A percentile compares a stretch with the other conserved stretches of the same genome.
phyloP scores from a whole-genome alignment of 192 early-diverging fungal genomes.

The Spinellus fusiger region DNA sequence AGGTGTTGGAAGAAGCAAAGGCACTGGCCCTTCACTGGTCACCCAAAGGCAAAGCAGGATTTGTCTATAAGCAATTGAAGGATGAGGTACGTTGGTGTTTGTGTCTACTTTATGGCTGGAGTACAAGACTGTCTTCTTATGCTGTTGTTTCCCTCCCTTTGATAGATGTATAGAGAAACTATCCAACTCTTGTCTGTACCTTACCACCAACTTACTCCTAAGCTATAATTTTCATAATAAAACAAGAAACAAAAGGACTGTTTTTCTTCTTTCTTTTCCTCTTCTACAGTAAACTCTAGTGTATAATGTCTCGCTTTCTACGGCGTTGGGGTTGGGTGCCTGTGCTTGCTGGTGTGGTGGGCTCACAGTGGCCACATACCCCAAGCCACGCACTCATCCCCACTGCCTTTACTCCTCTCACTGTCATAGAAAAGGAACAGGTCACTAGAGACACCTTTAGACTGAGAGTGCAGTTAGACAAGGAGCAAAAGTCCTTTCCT shows the following conservation, averaged over 20 bases:
- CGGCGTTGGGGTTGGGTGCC: too few species aligned
- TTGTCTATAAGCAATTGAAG: conserved; percentile 54
- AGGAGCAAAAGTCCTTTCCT: conserved; percentile 21
- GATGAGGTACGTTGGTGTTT: conserved; percentile 52
- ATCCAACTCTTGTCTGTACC: too few species aligned
- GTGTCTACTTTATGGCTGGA: too few species aligned
- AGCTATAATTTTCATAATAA: too few species aligned
- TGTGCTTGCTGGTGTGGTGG: background rate
- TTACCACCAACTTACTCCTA: too few species aligned
- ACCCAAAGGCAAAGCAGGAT: conserved; percentile 49
- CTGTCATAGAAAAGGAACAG: conserved; percentile 34
- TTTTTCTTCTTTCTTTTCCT: too few species aligned
- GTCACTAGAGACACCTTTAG: conserved; percentile 53
- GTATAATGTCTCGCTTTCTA: too few species aligned
- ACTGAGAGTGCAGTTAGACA: conserved; percentile 43
- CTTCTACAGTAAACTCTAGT: too few species aligned
- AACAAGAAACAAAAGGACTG: too few species aligned
- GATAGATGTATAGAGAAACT: too few species aligned
- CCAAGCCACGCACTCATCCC: conserved; percentile 24
- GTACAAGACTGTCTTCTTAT: too few species aligned
- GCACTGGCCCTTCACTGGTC: conserved; percentile 47
- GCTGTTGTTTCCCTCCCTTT: too few species aligned
- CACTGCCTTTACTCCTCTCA: conserved; percentile 47
- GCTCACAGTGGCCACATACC: background rate
- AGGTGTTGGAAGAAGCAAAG: conserved; percentile 47